These are phyloP conservation scores for Verbena officinalis DNA, from an alignment of 257 asterid genomes.

Conservation along the genomic window DNA sequence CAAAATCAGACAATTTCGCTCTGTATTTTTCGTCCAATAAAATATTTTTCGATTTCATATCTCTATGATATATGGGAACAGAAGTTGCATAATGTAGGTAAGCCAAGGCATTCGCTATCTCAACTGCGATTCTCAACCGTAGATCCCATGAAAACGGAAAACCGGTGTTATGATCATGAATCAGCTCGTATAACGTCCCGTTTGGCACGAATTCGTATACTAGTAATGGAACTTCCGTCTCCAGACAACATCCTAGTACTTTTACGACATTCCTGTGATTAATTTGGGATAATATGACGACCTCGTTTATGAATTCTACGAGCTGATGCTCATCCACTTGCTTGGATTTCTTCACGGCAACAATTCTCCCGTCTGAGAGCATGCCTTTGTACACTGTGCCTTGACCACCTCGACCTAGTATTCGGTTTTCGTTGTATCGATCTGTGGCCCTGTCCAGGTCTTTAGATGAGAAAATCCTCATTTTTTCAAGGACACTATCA, in stretches of 20 bases:
- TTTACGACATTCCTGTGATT: slow-evolving; percentile 39
- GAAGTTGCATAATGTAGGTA: slow-evolving; percentile 41
- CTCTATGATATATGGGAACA: slow-evolving; percentile 41
- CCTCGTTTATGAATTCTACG: slow-evolving; percentile 41
- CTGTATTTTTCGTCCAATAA: slow-evolving; percentile 39
- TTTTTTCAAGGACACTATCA: slow-evolving; percentile 27
- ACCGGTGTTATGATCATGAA: slow-evolving; percentile 28
- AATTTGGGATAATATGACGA: slow-evolving; percentile 36
- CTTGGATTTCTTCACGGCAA: slow-evolving; percentile 39
- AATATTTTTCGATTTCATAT: slow-evolving; percentile 42
- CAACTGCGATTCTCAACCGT: slow-evolving; percentile 38
- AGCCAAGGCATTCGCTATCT: slow-evolving; percentile 36
- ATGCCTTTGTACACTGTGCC: slow-evolving; percentile 47
- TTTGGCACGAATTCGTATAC: slow-evolving; percentile 41
- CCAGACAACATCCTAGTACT: slow-evolving; percentile 41
- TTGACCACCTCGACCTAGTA: slow-evolving; percentile 45
- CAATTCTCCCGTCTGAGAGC: slow-evolving; percentile 35
- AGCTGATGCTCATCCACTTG: slow-evolving; percentile 25
- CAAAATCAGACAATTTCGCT: slow-evolving; percentile 40
- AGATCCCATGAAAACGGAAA: slow-evolving; percentile 38
- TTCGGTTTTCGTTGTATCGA: slow-evolving; percentile 36
- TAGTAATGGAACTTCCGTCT: slow-evolving; percentile 39
- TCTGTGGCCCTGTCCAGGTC: slow-evolving; percentile 42
- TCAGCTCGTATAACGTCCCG: slow-evolving; percentile 34
- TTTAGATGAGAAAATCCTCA: slow-evolving; percentile 31